Evolutionary conservation across 2,329 filamentous ascomycete species (phyloP).

Genomic region (Cercospora zeina): DNA sequence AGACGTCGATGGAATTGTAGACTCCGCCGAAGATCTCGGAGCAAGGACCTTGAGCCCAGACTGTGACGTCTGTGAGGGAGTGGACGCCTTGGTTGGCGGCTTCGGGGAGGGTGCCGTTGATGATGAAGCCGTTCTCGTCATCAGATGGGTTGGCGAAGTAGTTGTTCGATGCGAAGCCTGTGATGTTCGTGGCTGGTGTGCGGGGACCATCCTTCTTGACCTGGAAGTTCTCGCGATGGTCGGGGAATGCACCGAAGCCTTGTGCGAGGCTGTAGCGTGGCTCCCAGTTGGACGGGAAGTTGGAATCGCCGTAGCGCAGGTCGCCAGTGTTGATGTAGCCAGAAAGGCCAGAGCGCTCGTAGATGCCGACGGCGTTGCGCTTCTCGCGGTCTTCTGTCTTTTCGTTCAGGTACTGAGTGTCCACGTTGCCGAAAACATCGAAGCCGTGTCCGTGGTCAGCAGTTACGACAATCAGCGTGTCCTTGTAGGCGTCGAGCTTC

Average conservation of each 20-base stretch:
- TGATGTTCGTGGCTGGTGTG: constrained; percentile 58
- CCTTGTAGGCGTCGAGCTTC: constrained; percentile 64
- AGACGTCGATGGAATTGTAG: constrained; percentile 70
- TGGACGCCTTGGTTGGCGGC: constrained; percentile 68
- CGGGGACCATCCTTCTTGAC: constrained; percentile 67
- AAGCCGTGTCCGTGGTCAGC: constrained; percentile 91
- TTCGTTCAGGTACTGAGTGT: constrained; percentile 72
- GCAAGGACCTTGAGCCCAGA: constrained; percentile 77
- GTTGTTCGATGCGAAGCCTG: constrained; percentile 51
- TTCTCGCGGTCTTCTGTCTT: constrained; percentile 68
- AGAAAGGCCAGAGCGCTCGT: constrained; percentile 70
- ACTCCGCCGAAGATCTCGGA: constrained; percentile 72
- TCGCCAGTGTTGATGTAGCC: constrained; percentile 69
- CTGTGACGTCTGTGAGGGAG: constrained; percentile 73
- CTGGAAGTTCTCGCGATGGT: constrained; percentile 73
- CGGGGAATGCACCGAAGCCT: constrained; percentile 70
- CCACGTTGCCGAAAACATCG: constrained; percentile 78
- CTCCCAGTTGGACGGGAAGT: constrained; percentile 82
- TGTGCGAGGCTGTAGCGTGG: constrained; percentile 78
- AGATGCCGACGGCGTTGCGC: constrained; percentile 72
- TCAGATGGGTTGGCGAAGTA: constrained; percentile 70
- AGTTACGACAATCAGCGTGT: constrained; percentile 77
- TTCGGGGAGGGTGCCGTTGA: constrained; percentile 73
- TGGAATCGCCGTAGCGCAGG: constrained; percentile 66
- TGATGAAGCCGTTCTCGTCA: constrained; percentile 63